Evolutionary conservation across 352 stramenopile species (phyloP).

Genomic region (Globisporangium nodosum): DNA sequence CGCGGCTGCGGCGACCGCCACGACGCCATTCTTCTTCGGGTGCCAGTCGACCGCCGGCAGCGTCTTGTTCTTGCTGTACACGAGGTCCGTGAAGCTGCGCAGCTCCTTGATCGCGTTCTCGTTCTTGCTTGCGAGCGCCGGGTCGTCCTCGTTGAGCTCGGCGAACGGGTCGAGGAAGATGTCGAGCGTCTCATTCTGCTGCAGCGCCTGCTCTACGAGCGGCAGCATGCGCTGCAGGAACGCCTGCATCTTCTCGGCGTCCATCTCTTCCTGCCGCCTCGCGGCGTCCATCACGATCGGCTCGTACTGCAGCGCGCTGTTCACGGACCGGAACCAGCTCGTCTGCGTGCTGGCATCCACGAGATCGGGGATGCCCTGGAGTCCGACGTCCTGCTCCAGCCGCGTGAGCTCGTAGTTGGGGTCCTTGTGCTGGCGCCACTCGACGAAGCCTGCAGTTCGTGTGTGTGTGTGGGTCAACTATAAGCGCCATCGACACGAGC

Average conservation of each 20-base stretch:
- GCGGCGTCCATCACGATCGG: constrained; percentile 46
- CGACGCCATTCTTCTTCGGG: constrained; percentile 79
- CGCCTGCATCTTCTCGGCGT: constrained; percentile 57
- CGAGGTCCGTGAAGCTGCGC: constrained; percentile 90
- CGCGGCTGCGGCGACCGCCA: constrained; percentile 82
- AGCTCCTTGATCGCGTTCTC: constrained; percentile 91
- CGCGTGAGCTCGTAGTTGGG: constrained; percentile 77
- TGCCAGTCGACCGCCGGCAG: constrained; percentile 90
- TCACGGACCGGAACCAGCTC: constrained; percentile 80
- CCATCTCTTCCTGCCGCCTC: constrained; percentile 45
- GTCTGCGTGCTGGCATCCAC: constrained; percentile 70
- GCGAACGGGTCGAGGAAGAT: constrained; percentile 79
- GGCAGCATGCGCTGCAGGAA: constrained; percentile 66
- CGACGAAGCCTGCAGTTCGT: constrained; percentile 54
- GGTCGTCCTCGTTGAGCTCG: constrained; percentile 64
- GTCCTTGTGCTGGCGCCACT: constrained; percentile 82
- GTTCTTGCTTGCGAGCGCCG: constrained; percentile 56
- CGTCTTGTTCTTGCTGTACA: constrained; percentile 92
- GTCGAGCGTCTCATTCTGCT: constrained; percentile 85
- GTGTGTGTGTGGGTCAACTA: neutral
- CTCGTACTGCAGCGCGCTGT: constrained; percentile 79
- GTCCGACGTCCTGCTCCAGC: constrained; percentile 68
- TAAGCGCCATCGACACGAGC: neutral
- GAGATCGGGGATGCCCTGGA: constrained; percentile 68
- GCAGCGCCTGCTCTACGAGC: constrained; percentile 64